Evolutionary conservation across 805 yeast species (phyloP).

Genomic region (Scheffersomyces stipitis): DNA sequence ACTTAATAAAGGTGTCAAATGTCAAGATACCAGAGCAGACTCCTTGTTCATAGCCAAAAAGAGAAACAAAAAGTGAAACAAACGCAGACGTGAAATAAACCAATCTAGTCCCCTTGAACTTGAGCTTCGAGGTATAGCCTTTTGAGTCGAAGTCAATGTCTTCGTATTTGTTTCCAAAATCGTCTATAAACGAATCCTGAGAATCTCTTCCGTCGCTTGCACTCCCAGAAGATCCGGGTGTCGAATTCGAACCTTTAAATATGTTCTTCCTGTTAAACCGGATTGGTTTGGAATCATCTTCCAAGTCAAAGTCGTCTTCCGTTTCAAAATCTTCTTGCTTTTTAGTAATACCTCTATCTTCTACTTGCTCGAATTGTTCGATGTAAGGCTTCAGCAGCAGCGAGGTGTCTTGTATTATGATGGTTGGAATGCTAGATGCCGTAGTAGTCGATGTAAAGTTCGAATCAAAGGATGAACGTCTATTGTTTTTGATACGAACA

Average conservation of each 20-base stretch:
- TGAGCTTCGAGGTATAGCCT: constrained; percentile 28
- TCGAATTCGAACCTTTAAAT: not conserved
- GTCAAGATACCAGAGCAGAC: constrained; percentile 87
- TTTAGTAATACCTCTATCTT: too few relatives aligned
- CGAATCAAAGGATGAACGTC: too few relatives aligned
- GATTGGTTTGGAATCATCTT: not conserved
- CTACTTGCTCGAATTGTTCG: too few relatives aligned
- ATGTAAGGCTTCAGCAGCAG: too few relatives aligned
- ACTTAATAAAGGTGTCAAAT: constrained; percentile 64
- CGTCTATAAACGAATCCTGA: constrained; percentile 19
- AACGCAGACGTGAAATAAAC: constrained; percentile 47
- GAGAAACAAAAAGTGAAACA: constrained; percentile 43
- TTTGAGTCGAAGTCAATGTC: constrained; percentile 38
- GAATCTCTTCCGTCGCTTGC: too few relatives aligned
- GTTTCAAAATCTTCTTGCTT: too few relatives aligned
- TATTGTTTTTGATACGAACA: too few relatives aligned
- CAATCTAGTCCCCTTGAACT: constrained; percentile 38
- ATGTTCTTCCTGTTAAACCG: not conserved
- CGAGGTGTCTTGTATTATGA: not conserved
- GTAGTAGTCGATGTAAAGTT: too few relatives aligned
- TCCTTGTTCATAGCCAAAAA: constrained; percentile 58
- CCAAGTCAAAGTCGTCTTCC: not conserved
- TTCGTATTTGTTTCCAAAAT: constrained; percentile 34
- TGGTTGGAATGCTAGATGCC: not conserved
- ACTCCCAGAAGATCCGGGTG: not conserved